phyloP scores from a whole-genome alignment of 1,284 basidiomycete species.

The Anthracocystis walkeri region DNA sequence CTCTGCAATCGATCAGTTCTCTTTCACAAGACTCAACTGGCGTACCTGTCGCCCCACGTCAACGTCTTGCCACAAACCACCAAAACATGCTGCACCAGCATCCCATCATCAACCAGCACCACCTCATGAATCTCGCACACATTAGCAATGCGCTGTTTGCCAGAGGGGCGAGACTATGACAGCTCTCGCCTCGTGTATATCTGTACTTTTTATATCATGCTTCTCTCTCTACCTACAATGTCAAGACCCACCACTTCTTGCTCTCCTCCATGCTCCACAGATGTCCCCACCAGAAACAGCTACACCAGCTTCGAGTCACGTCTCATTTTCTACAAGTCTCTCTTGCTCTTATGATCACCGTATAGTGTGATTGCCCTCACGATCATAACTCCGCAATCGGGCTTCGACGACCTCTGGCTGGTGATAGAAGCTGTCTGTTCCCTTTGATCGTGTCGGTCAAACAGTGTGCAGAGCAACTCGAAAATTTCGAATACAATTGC shows the following conservation, averaged over 20 bases:
- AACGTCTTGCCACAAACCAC: background rate
- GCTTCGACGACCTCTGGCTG: too few relatives aligned
- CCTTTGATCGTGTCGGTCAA: too few relatives aligned
- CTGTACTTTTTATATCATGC: constrained; percentile 34
- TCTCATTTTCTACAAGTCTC: too few relatives aligned
- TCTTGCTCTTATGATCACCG: too few relatives aligned
- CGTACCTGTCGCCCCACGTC: too few relatives aligned
- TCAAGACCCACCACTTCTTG: constrained; percentile 33
- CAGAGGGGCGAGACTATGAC: background rate
- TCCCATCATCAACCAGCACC: background rate
- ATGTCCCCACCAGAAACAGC: background rate
- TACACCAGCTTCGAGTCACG: background rate
- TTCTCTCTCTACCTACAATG: constrained; percentile 11
- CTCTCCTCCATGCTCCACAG: background rate
- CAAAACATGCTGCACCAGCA: constrained; percentile 1
- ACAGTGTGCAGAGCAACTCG: too few relatives aligned
- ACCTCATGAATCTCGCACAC: background rate
- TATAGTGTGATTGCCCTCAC: too few relatives aligned
- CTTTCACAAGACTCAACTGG: too few relatives aligned
- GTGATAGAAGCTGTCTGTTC: too few relatives aligned
- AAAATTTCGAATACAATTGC: too few relatives aligned
- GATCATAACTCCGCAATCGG: too few relatives aligned
- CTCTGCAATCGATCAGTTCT: background rate
- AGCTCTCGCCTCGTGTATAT: constrained; percentile 25
- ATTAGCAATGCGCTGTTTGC: background rate